phyloP scores from a whole-genome alignment of 2,329 filamentous ascomycete genomes.

The Fusarium praegraminearum region DNA sequence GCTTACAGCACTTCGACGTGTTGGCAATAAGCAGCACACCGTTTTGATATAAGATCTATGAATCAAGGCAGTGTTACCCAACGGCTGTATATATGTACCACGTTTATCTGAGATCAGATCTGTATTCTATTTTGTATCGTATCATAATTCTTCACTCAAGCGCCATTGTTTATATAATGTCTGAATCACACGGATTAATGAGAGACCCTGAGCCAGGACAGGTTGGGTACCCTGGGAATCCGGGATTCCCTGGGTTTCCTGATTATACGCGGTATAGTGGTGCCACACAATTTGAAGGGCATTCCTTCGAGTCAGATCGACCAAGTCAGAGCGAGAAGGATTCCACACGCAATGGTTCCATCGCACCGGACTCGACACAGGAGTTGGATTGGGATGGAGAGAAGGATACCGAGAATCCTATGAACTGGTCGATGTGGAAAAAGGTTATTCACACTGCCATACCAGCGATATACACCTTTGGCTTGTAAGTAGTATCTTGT shows the following conservation, averaged over 20 bases:
- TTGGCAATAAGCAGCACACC: not conserved
- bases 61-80: not conserved
- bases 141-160: not conserved
- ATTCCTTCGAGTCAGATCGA: not conserved
- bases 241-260: slow-evolving; percentile 7
- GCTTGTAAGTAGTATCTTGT: slow-evolving; percentile 1
- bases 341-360: not conserved
- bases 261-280: slow-evolving; percentile 7
- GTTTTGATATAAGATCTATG: not conserved
- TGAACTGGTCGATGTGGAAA: slow-evolving; percentile 22
- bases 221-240: not conserved
- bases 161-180: not conserved
- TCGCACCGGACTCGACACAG: not conserved
- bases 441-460: slow-evolving; percentile 11
- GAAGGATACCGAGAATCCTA: slow-evolving; percentile 10
- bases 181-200: slow-evolving; percentile 2
- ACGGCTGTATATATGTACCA: slow-evolving; percentile 7
- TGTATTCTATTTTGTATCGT: not conserved
- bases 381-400: slow-evolving; percentile 16
- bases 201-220: not conserved
- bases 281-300: not conserved
- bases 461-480: slow-evolving; percentile 18
- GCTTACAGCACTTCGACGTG: not conserved
- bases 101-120: not conserved
- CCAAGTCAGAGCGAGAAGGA: not conserved